Percentiles rank a stretch among this genome's conserved stretches.
These are phyloP conservation scores for Kitagawia praeruptora DNA, from an alignment of 129 eudicot genomes.

Conservation along the genomic window DNA sequence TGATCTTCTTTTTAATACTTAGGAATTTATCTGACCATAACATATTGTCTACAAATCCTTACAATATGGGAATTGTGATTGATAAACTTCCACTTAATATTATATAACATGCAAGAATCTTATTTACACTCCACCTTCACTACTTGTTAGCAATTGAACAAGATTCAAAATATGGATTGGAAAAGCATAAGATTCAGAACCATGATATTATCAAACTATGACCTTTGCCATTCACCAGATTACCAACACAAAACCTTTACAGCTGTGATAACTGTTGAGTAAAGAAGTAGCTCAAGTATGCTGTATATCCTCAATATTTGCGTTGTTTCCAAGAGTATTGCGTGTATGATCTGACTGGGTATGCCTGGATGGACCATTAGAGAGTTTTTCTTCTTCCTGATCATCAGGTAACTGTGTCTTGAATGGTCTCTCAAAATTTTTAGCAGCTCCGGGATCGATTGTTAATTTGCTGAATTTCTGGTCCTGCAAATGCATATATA, in stretches of 20 bases:
- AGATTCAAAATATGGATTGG: not conserved
- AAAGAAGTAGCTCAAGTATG: conserved; percentile 15
- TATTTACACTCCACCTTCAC: not conserved
- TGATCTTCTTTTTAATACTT: not conserved
- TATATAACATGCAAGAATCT: not conserved
- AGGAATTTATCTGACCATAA: not conserved
- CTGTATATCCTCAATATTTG: conserved; percentile 38
- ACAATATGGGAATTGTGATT: not conserved
- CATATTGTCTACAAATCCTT: not conserved
- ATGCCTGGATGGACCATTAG: conserved; percentile 33
- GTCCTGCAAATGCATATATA: conserved; percentile 40
- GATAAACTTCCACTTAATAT: not conserved
- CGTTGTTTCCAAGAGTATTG: conserved; percentile 26
- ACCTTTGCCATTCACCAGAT: not conserved
- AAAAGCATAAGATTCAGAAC: not conserved
- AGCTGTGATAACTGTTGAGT: not conserved
- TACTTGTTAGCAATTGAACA: not conserved
- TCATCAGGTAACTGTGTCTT: conserved; percentile 50
- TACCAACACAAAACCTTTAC: conserved; percentile 4
- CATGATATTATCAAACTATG: not conserved
- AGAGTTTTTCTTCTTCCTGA: conserved; percentile 37
- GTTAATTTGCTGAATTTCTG: conserved; percentile 60
- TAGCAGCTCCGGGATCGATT: conserved; percentile 68
- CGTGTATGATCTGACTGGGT: conserved; percentile 24
- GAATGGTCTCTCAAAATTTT: conserved; percentile 77